Conservation (phyloP, 345 rosid genomes). For the Brassica juncea region DNA sequence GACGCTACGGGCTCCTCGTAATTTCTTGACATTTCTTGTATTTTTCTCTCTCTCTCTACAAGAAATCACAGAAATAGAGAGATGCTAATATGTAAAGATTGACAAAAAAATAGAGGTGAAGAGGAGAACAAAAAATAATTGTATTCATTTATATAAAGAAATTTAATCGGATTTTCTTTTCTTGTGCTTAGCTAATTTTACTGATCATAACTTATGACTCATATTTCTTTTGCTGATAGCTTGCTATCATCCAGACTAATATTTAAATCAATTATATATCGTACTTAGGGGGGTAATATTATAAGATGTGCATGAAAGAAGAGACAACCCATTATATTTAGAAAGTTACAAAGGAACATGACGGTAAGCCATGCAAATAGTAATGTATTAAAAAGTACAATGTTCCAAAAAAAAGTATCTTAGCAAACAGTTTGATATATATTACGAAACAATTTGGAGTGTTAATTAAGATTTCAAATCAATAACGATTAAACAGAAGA, state of each 20-base stretch:
- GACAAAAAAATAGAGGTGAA: background rate
- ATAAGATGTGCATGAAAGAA: background rate
- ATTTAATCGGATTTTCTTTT: background rate
- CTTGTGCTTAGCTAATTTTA: slow-evolving; percentile 23
- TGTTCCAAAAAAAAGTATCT: background rate
- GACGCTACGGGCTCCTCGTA: slow-evolving; percentile 33
- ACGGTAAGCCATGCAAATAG: slow-evolving; percentile 17
- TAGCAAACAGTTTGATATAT: background rate
- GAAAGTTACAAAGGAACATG: background rate
- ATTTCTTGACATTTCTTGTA: slow-evolving; percentile 29
- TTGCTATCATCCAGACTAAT: background rate
- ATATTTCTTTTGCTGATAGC: background rate
- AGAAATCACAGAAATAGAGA: background rate
- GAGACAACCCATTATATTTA: background rate
- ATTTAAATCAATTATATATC: background rate
- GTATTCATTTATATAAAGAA: slow-evolving; percentile 1
- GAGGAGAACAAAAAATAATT: slow-evolving; percentile 19
- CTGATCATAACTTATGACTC: background rate
- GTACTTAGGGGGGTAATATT: background rate
- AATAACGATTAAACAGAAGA: slow-evolving; percentile 32
- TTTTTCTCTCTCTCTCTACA: background rate
- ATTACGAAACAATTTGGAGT: background rate
- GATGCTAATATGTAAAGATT: slow-evolving; percentile 12
- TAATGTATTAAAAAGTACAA: background rate
- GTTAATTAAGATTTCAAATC: slow-evolving; percentile 32